These are phyloP conservation scores for Pichia sp. DNA, from an alignment of 1,139 yeast species.

Conservation along the genomic window DNA sequence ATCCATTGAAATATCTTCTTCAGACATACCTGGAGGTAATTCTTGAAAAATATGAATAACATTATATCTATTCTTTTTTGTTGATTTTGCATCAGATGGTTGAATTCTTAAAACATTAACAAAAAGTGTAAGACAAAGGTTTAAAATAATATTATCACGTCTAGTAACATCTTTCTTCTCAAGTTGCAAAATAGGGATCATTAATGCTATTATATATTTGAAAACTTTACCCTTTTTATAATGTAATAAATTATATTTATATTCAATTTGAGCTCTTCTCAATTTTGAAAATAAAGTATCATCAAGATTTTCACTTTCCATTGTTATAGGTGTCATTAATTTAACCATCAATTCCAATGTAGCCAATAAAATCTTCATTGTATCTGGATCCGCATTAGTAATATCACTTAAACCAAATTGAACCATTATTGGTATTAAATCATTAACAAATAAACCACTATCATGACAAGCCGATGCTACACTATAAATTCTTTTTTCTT, in stretches of 20 bases:
- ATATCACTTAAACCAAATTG: constrained; percentile 35
- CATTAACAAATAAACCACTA: constrained; percentile 65
- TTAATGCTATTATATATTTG: constrained; percentile 64
- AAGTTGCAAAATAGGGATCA: constrained; percentile 58
- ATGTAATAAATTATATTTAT: constrained; percentile 62
- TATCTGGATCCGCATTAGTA: constrained; percentile 36
- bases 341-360: constrained; percentile 76
- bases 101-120: constrained; percentile 74
- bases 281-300: constrained; percentile 53
- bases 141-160: constrained; percentile 67
- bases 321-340: constrained; percentile 72
- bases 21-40: constrained; percentile 49
- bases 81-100: constrained; percentile 44
- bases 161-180: constrained; percentile 54
- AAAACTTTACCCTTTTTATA: constrained; percentile 58
- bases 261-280: constrained; percentile 58
- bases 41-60: constrained; percentile 31
- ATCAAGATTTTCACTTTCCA: constrained; percentile 46
- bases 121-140: constrained; percentile 65
- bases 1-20: constrained; percentile 65
- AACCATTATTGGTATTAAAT: constrained; percentile 66
- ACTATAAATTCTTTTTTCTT: constrained; percentile 57
- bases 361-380: constrained; percentile 46
- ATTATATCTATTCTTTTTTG: constrained; percentile 25
- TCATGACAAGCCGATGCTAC: constrained; percentile 89